Evolutionary conservation across 257 asterid species (phyloP).

Genomic region (Nicotiana tabacum): DNA sequence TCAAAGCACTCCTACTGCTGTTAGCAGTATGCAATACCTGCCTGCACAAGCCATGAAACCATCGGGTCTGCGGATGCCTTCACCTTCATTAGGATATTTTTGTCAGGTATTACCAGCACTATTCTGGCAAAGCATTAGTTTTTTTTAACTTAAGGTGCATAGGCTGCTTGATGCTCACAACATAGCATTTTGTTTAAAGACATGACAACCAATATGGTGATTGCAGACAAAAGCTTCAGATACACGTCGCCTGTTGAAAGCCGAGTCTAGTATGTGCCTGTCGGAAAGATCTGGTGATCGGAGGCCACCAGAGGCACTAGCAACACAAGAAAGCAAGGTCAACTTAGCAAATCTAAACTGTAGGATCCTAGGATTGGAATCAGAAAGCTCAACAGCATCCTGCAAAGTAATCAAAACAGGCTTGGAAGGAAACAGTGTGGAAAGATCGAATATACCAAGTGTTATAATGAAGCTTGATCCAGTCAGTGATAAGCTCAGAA

Average conservation of each 20-base stretch:
- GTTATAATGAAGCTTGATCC: conserved; percentile 23
- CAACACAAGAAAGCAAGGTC: conserved; percentile 21
- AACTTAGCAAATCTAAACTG: conserved; percentile 18
- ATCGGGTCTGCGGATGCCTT: conserved; percentile 89
- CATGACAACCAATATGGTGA: not conserved
- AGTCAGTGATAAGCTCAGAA: conserved; percentile 14
- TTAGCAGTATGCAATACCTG: conserved; percentile 29
- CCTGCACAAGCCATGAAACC: conserved; percentile 47
- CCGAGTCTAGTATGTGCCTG: conserved; percentile 28
- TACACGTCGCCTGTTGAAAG: conserved; percentile 29
- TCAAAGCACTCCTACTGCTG: conserved; percentile 28
- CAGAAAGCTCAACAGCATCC: conserved; percentile 28
- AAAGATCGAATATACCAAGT: conserved; percentile 21
- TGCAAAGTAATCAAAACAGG: conserved; percentile 28
- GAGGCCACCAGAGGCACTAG: conserved; percentile 30
- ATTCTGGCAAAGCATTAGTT: not conserved
- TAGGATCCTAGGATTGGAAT: conserved; percentile 26
- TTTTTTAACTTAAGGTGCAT: conserved; percentile 19
- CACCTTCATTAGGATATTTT: conserved; percentile 89
- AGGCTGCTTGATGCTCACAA: conserved; percentile 5
- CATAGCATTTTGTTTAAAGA: not conserved
- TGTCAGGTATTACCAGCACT: conserved; percentile 53
- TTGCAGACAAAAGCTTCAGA: conserved; percentile 73
- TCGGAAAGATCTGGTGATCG: conserved; percentile 30
- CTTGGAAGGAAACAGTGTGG: conserved; percentile 19